Base-by-base conservation (phyloP, 1,284 basidiomycete genomes). In the Pseudozyma sp. region DNA sequence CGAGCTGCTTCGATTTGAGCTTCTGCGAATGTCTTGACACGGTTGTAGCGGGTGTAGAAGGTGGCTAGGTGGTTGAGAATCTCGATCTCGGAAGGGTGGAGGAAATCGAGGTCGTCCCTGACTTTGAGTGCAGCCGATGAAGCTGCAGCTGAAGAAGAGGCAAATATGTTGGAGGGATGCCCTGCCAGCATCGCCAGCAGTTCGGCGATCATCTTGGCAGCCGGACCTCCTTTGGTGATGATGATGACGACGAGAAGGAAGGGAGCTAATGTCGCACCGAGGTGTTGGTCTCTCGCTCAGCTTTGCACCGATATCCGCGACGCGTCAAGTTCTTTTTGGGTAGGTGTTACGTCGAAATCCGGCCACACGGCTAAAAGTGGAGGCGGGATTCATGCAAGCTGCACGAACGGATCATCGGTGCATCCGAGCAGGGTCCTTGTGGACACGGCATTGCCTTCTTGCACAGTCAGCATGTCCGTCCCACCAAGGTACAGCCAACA, bases 161-260 rank as follows among this genome's bases (percentile, higher is more conserved):
- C 65, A 35, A 77, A 77, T 2, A 77, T 59, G 39, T 64, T 71
- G n/a, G 71, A 75, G 0, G 68, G 68, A 39, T 77, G 75, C 8
- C 75, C 75, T n/a, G 61, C 64, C 45, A 77, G 56, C 51, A 69
- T 65, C 4, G 71, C 68, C 31, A 77, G 65, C 47, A 77, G 59
- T 49, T 77, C 75, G 2, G 70, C 71, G 14, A 77, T 65, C 73
- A 75, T 75, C 0, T 10, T 59, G 47, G 8, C 16, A 30, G 17
- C 13, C 9, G 11, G 11, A 17, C 8, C 4, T 0, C 14, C 5
- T 17, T 24, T 16, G 17, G 54, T 54, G 54, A 55, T 34, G 44
- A 48, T 35, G 29, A n/a, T 34, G 19, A 3, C 45, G 30, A 30
- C 40, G n/a, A 6, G 33, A 29, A 17, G 35, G 17, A 14, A 48